Base-by-base conservation (phyloP, 1,284 basidiomycete species). In the Puccinia hordei region DNA sequence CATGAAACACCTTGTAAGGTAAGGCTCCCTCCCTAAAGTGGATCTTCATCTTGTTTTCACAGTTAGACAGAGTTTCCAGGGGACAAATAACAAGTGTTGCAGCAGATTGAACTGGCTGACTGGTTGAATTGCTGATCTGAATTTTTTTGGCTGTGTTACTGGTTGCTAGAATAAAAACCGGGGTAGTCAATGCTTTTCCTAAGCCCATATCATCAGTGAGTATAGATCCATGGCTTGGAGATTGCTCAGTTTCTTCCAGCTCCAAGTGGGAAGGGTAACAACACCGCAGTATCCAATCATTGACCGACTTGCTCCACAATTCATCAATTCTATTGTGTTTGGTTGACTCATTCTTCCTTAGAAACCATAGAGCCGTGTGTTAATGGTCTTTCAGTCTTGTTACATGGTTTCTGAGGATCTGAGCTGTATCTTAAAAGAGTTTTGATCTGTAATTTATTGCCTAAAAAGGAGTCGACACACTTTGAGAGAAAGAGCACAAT, bases 31-130 rank as follows among this genome's bases (percentile, higher is more conserved):
- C n/a, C n/a, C n/a, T n/a, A n/a, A n/a, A n/a, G n/a, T n/a, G n/a
- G n/a, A 55, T 15, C 53, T 55, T 15, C 5, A 55, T 5, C 53
- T 55, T 27, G 24, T 55, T 55, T 55, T 55, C 24, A 4, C 53
- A 55, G 53, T 55, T 55, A 6, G 53, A 55, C 53, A 55, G 17
- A 15, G 53, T 55, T 5, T 4, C 53, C 53, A 19, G 17, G 5
- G 53, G 53, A 55, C 53, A 55, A 55, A 55, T 19, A 55, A 55
- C 53, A n/a, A 55, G 53, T 27, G 53, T 55, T 55, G 53, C 53
- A n/a, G 53, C 53, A 61, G 61, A 65, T 33, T 38, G 61, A 41
- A 41, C 61, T n/a, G 61, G n/a, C 9, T 38, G 33, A 65, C 22
- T 65, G 5, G 27, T 65, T 38, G 38, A 38, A 27, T 41, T 9